A percentile compares a stretch with the other conserved stretches of the same genome.
phyloP scores from a whole-genome alignment of 306 rosid species.

The Arachis hypogaea region DNA sequence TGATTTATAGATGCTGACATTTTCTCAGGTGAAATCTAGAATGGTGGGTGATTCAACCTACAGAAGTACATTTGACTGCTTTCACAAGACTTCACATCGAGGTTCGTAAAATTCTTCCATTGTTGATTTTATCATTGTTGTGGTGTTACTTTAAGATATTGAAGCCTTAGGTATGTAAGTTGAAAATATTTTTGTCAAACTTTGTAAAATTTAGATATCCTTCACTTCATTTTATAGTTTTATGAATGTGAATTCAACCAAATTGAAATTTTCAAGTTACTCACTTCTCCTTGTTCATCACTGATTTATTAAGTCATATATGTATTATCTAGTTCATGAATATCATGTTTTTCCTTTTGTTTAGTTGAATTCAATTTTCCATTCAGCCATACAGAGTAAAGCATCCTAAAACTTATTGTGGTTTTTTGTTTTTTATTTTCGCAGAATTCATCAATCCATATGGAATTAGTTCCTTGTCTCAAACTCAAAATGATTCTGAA shows the following conservation, averaged over 20 bases:
- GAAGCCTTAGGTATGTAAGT: neutral
- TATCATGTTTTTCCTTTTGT: neutral
- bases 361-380: slow-evolving; percentile 27
- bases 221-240: neutral
- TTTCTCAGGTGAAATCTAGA: slow-evolving; percentile 87
- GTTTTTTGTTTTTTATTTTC: neutral
- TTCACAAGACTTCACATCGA: slow-evolving; percentile 81
- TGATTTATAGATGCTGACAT: slow-evolving; percentile 45
- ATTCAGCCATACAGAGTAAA: slow-evolving; percentile 7
- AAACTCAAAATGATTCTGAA: slow-evolving; percentile 63
- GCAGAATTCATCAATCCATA: slow-evolving; percentile 88
- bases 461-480: slow-evolving; percentile 75
- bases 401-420: slow-evolving; percentile 30
- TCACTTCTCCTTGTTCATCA: neutral
- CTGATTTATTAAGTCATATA: slow-evolving; percentile 10
- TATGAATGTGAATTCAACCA: neutral
- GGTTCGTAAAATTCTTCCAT: slow-evolving; percentile 56
- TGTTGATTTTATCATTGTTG: slow-evolving; percentile 31
- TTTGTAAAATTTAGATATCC: neutral
- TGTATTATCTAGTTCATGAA: neutral
- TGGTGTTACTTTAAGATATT: slow-evolving; percentile 30
- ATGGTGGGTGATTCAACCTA: slow-evolving; percentile 98
- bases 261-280: neutral
- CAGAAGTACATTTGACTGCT: slow-evolving; percentile 88
- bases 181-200: slow-evolving; percentile 3